Evolutionary conservation across 2,329 filamentous ascomycete species (phyloP), one percentile per base, ranked within the genome.

Genomic region (Phaeosphaeria sp.): DNA sequence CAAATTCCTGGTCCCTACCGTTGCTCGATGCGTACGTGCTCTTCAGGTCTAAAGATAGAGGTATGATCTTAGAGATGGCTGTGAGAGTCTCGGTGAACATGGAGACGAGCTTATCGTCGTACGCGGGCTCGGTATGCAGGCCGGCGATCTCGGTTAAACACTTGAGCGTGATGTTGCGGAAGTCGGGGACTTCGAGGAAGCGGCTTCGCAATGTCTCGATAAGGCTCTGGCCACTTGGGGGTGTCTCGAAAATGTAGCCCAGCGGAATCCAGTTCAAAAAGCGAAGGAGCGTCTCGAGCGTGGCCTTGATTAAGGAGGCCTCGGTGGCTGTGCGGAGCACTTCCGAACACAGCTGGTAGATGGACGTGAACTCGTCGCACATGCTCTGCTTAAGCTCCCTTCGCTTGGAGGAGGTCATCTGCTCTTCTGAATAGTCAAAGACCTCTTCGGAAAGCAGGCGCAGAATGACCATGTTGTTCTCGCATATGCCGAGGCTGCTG

Each of bases 401-500:
- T 42, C 93, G 96, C 84, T 99, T 99, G 57, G 91, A 87, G 39
- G 94, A 97, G n/a, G 95, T 99, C 94, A 99, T 97, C 78, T 97
- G 92, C 75, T 99, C 95, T 64, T 94, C 92, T 1, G 95, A 99
- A 79, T 96, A 99, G 82, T 99, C 95, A 74, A 99, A 99, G 39
- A 99, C 94, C 79, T 99, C 95, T 78, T 99, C 95, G 6, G 95
- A 99, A 46, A 99, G 86, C 70, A 99, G 83, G 59, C 95, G 90
- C 68, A 99, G 86, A 69, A 99, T 98, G 64, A 92, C 93, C 95
- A 99, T 99, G 84, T 99, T 99, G 83, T 99, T 99, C 82, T 99
- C 95, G 86, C 96, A 99, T 71, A 99, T 96, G 39, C 94, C 95
- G 53, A 99, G 84, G 79, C 91, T 97, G 67, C 92, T 94, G 77